Evolutionary conservation across 78 protist species (phyloP), one percentile per base, ranked within the genome.

Genomic region (Isochrysis galbana): DNA sequence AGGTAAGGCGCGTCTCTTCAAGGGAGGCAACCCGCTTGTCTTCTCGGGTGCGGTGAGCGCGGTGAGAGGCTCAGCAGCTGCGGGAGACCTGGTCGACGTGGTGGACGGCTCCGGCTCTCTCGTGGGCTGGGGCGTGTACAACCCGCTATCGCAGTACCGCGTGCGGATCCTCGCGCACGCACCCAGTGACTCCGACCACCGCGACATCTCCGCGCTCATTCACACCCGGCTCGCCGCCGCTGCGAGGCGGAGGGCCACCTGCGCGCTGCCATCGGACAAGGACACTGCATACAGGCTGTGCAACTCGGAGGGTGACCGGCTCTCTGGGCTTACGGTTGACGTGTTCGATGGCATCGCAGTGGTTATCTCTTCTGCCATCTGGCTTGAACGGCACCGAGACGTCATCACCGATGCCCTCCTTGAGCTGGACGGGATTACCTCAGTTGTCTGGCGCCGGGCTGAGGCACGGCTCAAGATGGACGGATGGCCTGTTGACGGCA

Each of bases 231-330:
- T 80, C 23, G 26, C 5, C 23, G 88, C 32, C 29, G 54, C 55
- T 25, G 36, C 55, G 55, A 0, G 0, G 36, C 34, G 36, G 29
- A 46, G 55, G 14, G 39, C 21, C 22, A 38, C 74, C 17, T 36
- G 5, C 47, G 4, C 41, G 34, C 19, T 87, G 91, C 69, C 91
- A 0, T 47, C 54, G 36, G 77, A 1, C n/a, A 23, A 25, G 45
- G 51, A 69, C 41, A 87, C 41, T 23, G 91, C 91, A 23, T 90
- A 70, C 83, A 82, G 92, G 10, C 86, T 69, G 26, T 42, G 61
- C 67, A 90, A 90, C 83, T n/a, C 86, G 45, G 92, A 90, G 78
- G 92, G 92, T 14, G 92, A 90, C 23, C 86, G 92, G 2, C 67
- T 90, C 45, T 67, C 86, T 25, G 92, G 92, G 3, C 92, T 90